Evolutionary conservation across 768 basidiomycete genomes (phyloP).

Genomic region (Suillus decipiens): DNA sequence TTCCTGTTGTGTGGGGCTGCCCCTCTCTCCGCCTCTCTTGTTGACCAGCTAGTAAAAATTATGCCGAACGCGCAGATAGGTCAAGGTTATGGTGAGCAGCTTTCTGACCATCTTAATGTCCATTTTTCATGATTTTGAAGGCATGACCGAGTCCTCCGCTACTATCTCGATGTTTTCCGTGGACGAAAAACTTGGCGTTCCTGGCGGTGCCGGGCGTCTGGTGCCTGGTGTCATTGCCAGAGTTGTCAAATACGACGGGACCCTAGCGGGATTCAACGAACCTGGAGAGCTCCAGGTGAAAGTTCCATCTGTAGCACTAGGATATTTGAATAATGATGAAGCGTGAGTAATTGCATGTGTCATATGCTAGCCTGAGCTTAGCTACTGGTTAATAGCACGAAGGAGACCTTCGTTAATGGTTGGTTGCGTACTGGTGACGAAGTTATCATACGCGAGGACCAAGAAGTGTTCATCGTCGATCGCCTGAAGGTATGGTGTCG

Average conservation of each 20-base stretch:
- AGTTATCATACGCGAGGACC: constrained; percentile 52
- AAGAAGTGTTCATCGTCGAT: constrained; percentile 62
- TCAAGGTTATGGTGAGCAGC: constrained; percentile 57
- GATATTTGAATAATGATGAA: constrained; percentile 55
- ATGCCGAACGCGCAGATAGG: constrained; percentile 63
- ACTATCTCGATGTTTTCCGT: constrained; percentile 51
- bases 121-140: constrained; percentile 31
- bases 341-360: constrained; percentile 47
- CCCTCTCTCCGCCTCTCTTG: constrained; percentile 59
- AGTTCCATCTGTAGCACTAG: constrained; percentile 39
- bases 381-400: constrained; percentile 46
- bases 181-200: constrained; percentile 47
- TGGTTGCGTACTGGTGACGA: constrained; percentile 75
- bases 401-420: constrained; percentile 70
- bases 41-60: constrained; percentile 43
- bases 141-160: constrained; percentile 68
- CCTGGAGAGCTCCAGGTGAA: constrained; percentile 60
- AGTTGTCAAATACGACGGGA: constrained; percentile 59
- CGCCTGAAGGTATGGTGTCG: constrained; percentile 52
- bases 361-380: neutral
- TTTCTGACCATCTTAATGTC: neutral
- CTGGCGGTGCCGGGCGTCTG: constrained; percentile 51
- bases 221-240: constrained; percentile 57
- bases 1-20: constrained; percentile 62
- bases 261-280: constrained; percentile 54